Conservation (phyloP, 345 rosid genomes). For the Cardamine chenopodiifolia region DNA sequence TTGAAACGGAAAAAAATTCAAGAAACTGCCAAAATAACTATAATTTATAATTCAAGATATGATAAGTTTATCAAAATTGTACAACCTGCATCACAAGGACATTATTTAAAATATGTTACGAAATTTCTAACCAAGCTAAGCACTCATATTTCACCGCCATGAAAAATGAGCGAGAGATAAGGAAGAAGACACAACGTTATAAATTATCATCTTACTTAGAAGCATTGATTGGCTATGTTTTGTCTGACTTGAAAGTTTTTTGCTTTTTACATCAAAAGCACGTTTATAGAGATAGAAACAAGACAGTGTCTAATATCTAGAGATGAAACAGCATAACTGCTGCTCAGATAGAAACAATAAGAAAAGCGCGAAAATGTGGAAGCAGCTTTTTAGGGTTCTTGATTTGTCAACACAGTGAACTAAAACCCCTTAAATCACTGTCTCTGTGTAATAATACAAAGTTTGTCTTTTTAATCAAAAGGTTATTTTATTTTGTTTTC, state of each 20-base stretch:
- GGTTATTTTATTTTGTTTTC: not conserved
- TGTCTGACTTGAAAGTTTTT: conserved; percentile 28
- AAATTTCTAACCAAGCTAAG: conserved; percentile 33
- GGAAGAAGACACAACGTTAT: conserved; percentile 17
- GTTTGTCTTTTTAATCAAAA: not conserved
- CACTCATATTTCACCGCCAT: conserved; percentile 34
- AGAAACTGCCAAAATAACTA: conserved; percentile 26
- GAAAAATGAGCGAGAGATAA: conserved; percentile 19
- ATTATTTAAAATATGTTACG: not conserved
- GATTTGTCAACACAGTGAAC: not conserved
- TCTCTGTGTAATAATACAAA: not conserved
- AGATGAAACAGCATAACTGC: conserved; percentile 33
- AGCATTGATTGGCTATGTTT: conserved; percentile 32
- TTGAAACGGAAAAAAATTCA: not conserved
- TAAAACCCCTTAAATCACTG: not conserved
- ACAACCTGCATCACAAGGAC: conserved; percentile 10
- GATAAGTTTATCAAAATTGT: not conserved
- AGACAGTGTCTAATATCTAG: conserved; percentile 31
- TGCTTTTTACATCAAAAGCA: conserved; percentile 31
- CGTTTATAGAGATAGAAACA: conserved; percentile 17
- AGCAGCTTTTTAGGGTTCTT: conserved; percentile 25
- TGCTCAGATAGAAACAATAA: conserved; percentile 35
- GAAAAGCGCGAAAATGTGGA: conserved; percentile 22
- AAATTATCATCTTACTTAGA: not conserved
- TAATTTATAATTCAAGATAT: conserved; percentile 5